Percentiles rank a stretch among this genome's conserved stretches.
phyloP scores from a whole-genome alignment of 2,329 filamentous ascomycete genomes.

The Davidsoniella eucalypti region DNA sequence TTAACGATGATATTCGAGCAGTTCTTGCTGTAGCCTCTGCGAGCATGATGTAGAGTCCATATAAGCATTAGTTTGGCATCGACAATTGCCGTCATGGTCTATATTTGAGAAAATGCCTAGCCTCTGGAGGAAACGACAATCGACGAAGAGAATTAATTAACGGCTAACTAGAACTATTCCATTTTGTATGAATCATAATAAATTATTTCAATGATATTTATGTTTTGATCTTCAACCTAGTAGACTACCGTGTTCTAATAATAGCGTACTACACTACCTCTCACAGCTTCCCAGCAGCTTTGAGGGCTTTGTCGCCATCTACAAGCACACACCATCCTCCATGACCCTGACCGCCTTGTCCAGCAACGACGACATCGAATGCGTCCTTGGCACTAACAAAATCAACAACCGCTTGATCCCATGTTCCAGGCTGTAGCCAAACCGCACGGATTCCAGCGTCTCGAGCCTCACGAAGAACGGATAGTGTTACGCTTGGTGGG shows the following conservation, averaged over 20 bases:
- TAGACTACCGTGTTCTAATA: neutral
- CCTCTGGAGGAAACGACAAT: too few species aligned
- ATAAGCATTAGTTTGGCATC: too few species aligned
- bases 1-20: too few species aligned
- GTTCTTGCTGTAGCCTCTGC: too few species aligned
- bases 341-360: conserved; percentile 43
- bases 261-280: neutral
- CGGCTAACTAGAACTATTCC: too few species aligned
- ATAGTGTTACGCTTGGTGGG: conserved; percentile 58
- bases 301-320: conserved; percentile 54
- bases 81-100: too few species aligned
- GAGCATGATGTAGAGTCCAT: too few species aligned
- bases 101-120: too few species aligned
- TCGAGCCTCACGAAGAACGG: conserved; percentile 63
- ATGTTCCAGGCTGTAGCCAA: conserved; percentile 85
- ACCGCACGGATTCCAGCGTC: conserved; percentile 55
- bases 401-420: conserved; percentile 55
- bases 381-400: conserved; percentile 43
- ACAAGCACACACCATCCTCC: conserved; percentile 83
- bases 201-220: too few species aligned
- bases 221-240: too few species aligned
- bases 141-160: too few species aligned
- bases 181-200: too few species aligned
- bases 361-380: conserved; percentile 56
- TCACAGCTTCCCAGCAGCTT: conserved; percentile 36